Base-by-base conservation (phyloP, 139 green algal species). In the Gonium pectorale region DNA sequence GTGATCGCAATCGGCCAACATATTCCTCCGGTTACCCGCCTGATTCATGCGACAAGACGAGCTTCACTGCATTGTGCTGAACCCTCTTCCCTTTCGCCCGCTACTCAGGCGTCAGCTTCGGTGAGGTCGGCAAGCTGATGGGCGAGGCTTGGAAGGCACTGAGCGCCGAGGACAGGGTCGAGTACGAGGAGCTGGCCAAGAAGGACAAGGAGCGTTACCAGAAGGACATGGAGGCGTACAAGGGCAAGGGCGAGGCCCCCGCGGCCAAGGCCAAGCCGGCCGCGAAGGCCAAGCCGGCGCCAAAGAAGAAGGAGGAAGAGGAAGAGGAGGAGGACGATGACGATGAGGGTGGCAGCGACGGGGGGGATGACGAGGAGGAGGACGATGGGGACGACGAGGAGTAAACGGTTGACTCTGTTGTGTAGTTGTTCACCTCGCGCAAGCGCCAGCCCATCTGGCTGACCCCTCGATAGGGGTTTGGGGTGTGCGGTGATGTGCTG, bases 141-240 rank as follows among this genome's bases (percentile, higher is more conserved):
- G 95, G 96, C 31, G 92, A 95, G 64, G 78, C 83, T 60, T 98
- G 96, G 96, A 97, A 96, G 89, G 78, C 75, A 6, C 51, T 95
- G 43, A 86, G 81, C 1, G 80, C 80, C 0, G 88, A 92, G 40
- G 96, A 97, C 85, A 98, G 96, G 89, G 80, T 79, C 6, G 38
- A 60, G 75, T 86, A 80, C 46, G n/a, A 75, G 8, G 75, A 86
- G 24, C 44, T 80, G 80, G 85, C 87, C 27, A 63, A 62, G 40
- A 71, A 86, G 70, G 87, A 94, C 81, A 93, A 93, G 89, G 86
- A 90, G 73, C 89, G 94, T 2, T 95, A 95, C 82, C 56, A 83
- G 7, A 72, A 90, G 67, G 87, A 90, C 51, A 96, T 93, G 90
- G 88, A 87, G n/a, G 86, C 77, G 3, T 97, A 95, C 88, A 94